Evolutionary conservation across 73 alveolate genomes (phyloP).

Genomic region (Paramecium primaurelia): DNA sequence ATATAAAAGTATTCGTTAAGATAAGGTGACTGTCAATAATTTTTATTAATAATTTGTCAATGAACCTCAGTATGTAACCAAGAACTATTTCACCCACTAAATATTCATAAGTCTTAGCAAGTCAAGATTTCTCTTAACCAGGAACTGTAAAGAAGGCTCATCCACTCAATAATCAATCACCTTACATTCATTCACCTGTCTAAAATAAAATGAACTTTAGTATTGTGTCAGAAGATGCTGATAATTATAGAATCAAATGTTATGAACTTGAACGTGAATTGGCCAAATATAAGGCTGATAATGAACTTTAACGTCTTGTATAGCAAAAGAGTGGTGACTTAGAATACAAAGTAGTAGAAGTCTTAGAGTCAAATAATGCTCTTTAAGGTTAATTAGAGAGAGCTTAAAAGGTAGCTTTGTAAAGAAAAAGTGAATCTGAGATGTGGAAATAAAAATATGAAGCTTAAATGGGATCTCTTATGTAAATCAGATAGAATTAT

Average conservation of each 20-base stretch:
- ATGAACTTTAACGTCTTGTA: conserved; percentile 17
- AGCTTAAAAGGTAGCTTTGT: neutral
- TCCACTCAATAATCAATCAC: neutral
- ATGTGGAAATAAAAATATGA: conserved; percentile 47
- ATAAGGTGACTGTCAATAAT: neutral
- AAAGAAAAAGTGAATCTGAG: conserved; percentile 44
- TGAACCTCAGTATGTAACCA: conserved; percentile 38
- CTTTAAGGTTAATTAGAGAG: conserved; percentile 5
- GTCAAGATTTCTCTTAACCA: neutral
- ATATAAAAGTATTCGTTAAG: conserved; percentile 1
- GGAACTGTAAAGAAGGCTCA: conserved; percentile 2
- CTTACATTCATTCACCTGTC: neutral
- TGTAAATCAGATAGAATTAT: conserved; percentile 30
- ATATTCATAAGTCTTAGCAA: neutral
- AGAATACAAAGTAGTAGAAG: conserved; percentile 32
- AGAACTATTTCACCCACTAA: conserved; percentile 22
- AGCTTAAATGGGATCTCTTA: neutral
- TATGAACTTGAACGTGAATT: neutral
- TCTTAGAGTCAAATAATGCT: neutral
- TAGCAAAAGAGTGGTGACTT: neutral
- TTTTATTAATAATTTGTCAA: conserved; percentile 12
- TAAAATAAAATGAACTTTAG: conserved; percentile 1
- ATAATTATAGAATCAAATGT: neutral
- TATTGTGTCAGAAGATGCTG: conserved; percentile 28
- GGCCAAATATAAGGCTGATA: conserved; percentile 2